Percentiles rank a stretch among this genome's conserved stretches.
Conservation (phyloP, 1,284 basidiomycete species). For the Mycena citricolor region DNA sequence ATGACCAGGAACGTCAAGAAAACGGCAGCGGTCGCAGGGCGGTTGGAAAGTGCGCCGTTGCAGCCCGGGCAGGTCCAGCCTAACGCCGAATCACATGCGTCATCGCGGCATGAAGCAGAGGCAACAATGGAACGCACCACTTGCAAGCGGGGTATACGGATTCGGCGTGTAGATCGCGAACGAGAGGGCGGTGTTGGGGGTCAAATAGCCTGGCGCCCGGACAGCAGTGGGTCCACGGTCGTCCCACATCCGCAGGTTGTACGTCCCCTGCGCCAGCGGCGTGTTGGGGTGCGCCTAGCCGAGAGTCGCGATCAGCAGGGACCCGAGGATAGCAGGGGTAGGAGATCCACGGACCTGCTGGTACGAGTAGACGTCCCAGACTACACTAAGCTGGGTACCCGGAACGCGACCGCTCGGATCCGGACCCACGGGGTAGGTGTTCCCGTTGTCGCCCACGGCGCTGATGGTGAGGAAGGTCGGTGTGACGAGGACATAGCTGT, state of each 20-base stretch:
- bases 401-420: slow-evolving; percentile 65
- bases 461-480: slow-evolving; percentile 78
- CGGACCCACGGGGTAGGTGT: slow-evolving; percentile 86
- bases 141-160: slow-evolving; percentile 68
- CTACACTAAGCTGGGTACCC: slow-evolving; percentile 66
- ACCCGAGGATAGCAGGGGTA: not conserved
- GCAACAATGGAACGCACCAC: slow-evolving; percentile 46
- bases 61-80: slow-evolving; percentile 81
- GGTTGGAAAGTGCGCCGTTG: slow-evolving; percentile 49
- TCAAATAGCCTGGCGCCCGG: slow-evolving; percentile 64
- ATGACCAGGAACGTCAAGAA: slow-evolving; percentile 70
- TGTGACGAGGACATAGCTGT: slow-evolving; percentile 66
- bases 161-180: slow-evolving; percentile 89
- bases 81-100: slow-evolving; percentile 28
- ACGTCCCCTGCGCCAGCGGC: slow-evolving; percentile 73
- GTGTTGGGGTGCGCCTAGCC: slow-evolving; percentile 40
- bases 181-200: slow-evolving; percentile 65
- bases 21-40: slow-evolving; percentile 68
- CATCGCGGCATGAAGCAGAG: not conserved
- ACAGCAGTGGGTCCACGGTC: slow-evolving; percentile 67
- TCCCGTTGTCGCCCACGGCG: slow-evolving; percentile 82
- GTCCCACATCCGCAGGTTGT: slow-evolving; percentile 80
- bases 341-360: slow-evolving; percentile 43
- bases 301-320: not conserved
- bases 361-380: slow-evolving; percentile 83